Evolutionary conservation across 768 basidiomycete genomes (phyloP).

Genomic region (Kwoniella mangroviensis): DNA sequence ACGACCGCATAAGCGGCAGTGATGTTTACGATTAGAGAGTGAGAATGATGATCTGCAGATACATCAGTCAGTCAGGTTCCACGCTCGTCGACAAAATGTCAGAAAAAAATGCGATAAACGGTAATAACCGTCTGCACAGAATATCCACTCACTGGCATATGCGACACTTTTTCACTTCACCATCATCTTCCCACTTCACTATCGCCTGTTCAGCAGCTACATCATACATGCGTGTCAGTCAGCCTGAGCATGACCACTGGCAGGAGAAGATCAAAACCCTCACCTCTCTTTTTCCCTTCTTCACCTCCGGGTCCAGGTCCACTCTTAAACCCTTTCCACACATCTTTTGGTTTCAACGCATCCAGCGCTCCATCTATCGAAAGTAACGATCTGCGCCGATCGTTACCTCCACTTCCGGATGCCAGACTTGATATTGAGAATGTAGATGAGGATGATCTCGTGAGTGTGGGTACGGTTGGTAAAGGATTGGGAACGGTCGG

Average conservation of each 20-base stretch:
- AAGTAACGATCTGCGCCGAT: constrained; percentile 37
- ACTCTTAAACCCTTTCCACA: constrained; percentile 68
- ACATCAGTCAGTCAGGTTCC: no score
- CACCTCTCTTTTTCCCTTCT: constrained; percentile 74
- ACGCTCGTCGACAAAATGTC: no score
- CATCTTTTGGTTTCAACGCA: constrained; percentile 69
- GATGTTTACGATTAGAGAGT: constrained; percentile 90
- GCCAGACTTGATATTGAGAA: constrained; percentile 56
- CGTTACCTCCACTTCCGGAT: neutral
- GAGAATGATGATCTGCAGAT: constrained; percentile 72
- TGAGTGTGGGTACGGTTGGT: constrained; percentile 50
- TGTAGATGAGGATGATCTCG: constrained; percentile 75
- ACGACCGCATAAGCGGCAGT: constrained; percentile 89
- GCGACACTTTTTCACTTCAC: constrained; percentile 75
- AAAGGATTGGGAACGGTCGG: constrained; percentile 37
- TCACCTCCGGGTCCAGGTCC: constrained; percentile 61
- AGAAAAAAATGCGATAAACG: no score
- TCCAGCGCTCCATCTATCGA: constrained; percentile 59
- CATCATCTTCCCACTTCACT: constrained; percentile 92
- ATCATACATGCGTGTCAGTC: neutral
- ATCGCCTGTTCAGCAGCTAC: constrained; percentile 84
- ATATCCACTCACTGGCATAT: constrained; percentile 69
- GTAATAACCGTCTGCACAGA: neutral
- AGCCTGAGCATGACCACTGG: neutral
- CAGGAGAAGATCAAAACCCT: constrained; percentile 24